phyloP scores from a whole-genome alignment of 192 early-diverging fungal genomes.

The Mycoemilia scoparia region DNA sequence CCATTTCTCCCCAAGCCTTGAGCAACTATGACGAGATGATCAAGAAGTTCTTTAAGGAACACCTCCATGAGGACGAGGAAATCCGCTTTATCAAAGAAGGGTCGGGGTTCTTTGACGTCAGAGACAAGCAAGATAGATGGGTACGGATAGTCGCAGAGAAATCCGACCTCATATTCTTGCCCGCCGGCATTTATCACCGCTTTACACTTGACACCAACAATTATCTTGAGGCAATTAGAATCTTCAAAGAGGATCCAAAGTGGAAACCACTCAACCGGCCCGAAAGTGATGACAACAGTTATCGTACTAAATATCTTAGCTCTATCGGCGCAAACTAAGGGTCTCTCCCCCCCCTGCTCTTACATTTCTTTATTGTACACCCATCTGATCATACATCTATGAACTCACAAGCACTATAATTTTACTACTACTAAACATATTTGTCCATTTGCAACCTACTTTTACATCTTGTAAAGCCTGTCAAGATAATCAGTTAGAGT shows the following conservation, averaged over 20 bases:
- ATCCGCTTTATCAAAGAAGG: constrained; percentile 85
- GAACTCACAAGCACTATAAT: too few species aligned
- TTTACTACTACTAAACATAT: too few species aligned
- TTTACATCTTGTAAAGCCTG: too few species aligned
- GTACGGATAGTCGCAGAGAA: constrained; percentile 59
- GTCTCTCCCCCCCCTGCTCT: too few species aligned
- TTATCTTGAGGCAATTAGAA: constrained; percentile 73
- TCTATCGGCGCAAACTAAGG: constrained; percentile 7
- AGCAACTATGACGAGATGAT: constrained; percentile 85
- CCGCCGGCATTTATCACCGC: constrained; percentile 89
- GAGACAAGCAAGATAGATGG: constrained; percentile 49
- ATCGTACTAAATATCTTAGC: constrained; percentile 31
- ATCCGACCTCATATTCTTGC: constrained; percentile 78
- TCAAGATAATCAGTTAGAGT: too few species aligned
- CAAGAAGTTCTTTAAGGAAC: constrained; percentile 84
- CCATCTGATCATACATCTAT: too few species aligned
- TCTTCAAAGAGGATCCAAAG: constrained; percentile 65
- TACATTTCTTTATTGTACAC: too few species aligned
- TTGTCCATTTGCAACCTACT: too few species aligned
- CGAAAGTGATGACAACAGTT: constrained; percentile 36
- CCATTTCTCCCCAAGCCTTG: constrained; percentile 57
- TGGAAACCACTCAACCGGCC: constrained; percentile 69
- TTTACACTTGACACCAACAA: constrained; percentile 80
- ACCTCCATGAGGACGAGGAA: constrained; percentile 95
- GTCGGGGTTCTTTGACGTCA: constrained; percentile 81